Base-by-base conservation (phyloP, 2,329 filamentous ascomycete genomes). In the Cordyceps cateniannulata region DNA sequence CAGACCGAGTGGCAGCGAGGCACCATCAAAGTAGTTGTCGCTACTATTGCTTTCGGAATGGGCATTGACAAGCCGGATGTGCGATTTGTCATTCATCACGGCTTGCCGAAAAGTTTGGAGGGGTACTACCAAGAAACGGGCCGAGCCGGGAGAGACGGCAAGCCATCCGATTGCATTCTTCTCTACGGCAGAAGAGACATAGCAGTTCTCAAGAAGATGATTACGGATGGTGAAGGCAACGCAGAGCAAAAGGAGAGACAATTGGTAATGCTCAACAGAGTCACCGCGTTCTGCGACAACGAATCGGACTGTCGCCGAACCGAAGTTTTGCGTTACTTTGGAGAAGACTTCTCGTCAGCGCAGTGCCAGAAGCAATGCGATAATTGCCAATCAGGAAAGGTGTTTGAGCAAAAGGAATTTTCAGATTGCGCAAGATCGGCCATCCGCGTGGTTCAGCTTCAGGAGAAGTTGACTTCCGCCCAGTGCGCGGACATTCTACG, bases 111-210 rank as follows among this genome's bases (percentile, higher is more conserved):
- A 74, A 97, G 91, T 68, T 78, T 99, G 59, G 95, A 99, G 75
- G 95, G 95, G 0, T 99, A 99, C 73, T 99, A 99, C 70, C 95
- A 99, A 71, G 95, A 99, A 73, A 99, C 95, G 49, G 95, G 95
- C 1, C 89, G 95, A 67, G 95, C 96, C 62, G 95, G 95, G 7
- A 85, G 95, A 71, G 95, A 99, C 72, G 93, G 93, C 9, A 86
- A 91, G 66, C 83, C 82, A 22, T 97, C 95, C 7, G 87, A 89
- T 62, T 99, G 95, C 76, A 95, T 93, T 71, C 82, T 99, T 16
- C 98, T 88, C 74, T 99, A 95, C 69, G 85, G 85, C 49, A 96
- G 91, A 69, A 82, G 78, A 62, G 95, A 99, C 71, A 86, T 89
- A 56, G 83, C 80, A 53, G 82, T 84, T 58, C 78, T 96, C 27